phyloP scores from a whole-genome alignment of 257 asterid species.

The Misopates orontium region DNA sequence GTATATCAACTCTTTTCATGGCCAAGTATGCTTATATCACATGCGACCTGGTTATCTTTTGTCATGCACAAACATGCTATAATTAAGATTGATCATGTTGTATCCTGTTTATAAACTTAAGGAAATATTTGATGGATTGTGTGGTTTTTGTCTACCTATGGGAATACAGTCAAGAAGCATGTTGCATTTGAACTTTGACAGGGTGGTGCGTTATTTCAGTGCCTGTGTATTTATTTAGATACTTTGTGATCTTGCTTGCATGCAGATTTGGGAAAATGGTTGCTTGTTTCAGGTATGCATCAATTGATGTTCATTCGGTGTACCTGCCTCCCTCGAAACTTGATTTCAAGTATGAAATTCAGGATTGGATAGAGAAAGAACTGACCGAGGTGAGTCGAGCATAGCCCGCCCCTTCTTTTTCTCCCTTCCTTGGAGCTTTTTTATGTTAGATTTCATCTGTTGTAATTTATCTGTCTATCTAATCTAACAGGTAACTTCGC shows the following conservation, averaged over 20 bases:
- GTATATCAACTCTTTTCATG: not conserved
- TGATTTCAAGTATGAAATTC: slow-evolving; percentile 73
- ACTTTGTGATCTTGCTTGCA: slow-evolving; percentile 29
- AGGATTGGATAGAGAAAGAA: slow-evolving; percentile 86
- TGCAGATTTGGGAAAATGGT: slow-evolving; percentile 93
- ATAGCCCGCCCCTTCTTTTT: not conserved
- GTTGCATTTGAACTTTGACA: slow-evolving; percentile 9
- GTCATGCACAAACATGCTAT: slow-evolving; percentile 14
- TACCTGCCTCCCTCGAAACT: slow-evolving; percentile 86
- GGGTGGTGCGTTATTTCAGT: not conserved
- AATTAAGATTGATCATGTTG: slow-evolving; percentile 6
- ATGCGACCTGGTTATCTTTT: slow-evolving; percentile 3
- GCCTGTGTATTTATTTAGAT: slow-evolving; percentile 7
- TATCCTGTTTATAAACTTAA: slow-evolving; percentile 14
- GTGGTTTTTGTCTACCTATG: slow-evolving; percentile 11
- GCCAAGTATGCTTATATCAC: slow-evolving; percentile 12
- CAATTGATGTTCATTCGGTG: slow-evolving; percentile 96
- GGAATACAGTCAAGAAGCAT: slow-evolving; percentile 20
- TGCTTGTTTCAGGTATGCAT: slow-evolving; percentile 98
- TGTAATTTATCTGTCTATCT: slow-evolving; percentile 19
- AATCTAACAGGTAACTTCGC: slow-evolving; percentile 60
- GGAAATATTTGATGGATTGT: slow-evolving; percentile 12
- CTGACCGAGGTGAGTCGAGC: slow-evolving; percentile 59
- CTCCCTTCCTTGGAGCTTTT: not conserved
- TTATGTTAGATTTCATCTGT: too few species aligned